These are phyloP conservation scores for Aspergillus hortae DNA, from an alignment of 2,329 filamentous ascomycete species.

Conservation along the genomic window DNA sequence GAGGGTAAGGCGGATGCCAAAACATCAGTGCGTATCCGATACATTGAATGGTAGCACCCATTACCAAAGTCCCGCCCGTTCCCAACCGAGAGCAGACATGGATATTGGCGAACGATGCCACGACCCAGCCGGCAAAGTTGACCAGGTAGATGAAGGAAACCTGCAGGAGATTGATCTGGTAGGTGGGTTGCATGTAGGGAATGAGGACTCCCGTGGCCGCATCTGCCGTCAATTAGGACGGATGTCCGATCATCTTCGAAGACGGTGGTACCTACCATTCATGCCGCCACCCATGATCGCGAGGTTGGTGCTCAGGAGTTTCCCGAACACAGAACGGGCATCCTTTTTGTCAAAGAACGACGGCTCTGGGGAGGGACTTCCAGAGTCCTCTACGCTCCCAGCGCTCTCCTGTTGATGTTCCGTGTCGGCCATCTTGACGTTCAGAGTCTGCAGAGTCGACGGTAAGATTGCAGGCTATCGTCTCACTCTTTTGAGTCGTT, in stretches of 20 bases:
- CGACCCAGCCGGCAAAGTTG: slow-evolving; percentile 19
- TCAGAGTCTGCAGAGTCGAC: not conserved
- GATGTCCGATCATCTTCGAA: not conserved
- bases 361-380: not conserved
- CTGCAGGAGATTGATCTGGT: slow-evolving; percentile 17
- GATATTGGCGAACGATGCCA: slow-evolving; percentile 22
- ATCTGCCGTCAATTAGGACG: slow-evolving; percentile 10
- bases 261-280: slow-evolving; percentile 13
- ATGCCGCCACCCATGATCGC: slow-evolving; percentile 15
- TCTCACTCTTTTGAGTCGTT: not conserved
- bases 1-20: slow-evolving; percentile 18
- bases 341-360: slow-evolving; percentile 11
- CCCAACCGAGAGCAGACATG: slow-evolving; percentile 21
- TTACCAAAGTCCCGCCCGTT: slow-evolving; percentile 20
- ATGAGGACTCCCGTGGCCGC: slow-evolving; percentile 21
- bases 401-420: not conserved
- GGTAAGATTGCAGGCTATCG: not conserved
- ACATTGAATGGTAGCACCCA: slow-evolving; percentile 16
- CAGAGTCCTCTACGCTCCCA: not conserved
- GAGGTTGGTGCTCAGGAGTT: slow-evolving; percentile 20
- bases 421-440: not conserved
- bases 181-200: slow-evolving; percentile 22
- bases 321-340: slow-evolving; percentile 17
- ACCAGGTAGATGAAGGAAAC: slow-evolving; percentile 22
- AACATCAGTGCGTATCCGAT: slow-evolving; percentile 21